These are phyloP conservation scores for Rosa hybrid DNA, from an alignment of 331 rosid species.

Conservation along the genomic window DNA sequence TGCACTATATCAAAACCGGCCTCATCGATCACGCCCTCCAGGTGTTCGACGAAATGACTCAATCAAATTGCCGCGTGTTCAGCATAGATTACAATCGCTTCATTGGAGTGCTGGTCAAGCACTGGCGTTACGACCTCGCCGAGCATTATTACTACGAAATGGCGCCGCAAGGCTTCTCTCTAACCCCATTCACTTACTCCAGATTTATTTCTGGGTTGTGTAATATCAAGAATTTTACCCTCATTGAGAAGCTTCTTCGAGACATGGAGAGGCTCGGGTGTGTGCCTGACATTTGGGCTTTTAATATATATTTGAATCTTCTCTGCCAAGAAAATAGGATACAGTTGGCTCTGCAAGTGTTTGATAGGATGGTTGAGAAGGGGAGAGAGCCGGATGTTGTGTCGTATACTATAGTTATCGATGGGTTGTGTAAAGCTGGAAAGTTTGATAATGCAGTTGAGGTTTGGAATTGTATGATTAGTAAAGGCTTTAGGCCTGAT, in stretches of 20 bases:
- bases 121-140: slow-evolving; percentile 72
- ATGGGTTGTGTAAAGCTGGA: slow-evolving; percentile 66
- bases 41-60: slow-evolving; percentile 84
- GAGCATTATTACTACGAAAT: slow-evolving; percentile 72
- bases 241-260: slow-evolving; percentile 55
- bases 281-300: slow-evolving; percentile 88
- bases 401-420: slow-evolving; percentile 61
- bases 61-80: slow-evolving; percentile 67
- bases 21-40: slow-evolving; percentile 72
- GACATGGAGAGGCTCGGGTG: slow-evolving; percentile 66
- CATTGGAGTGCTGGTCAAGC: slow-evolving; percentile 75
- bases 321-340: slow-evolving; percentile 53
- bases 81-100: slow-evolving; percentile 86
- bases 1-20: slow-evolving; percentile 61
- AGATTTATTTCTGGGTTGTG: slow-evolving; percentile 85
- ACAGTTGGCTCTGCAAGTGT: slow-evolving; percentile 52
- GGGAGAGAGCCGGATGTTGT: slow-evolving; percentile 78
- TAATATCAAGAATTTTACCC: slow-evolving; percentile 40
- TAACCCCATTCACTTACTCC: slow-evolving; percentile 80
- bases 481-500: slow-evolving; percentile 62
- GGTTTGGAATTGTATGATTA: slow-evolving; percentile 61
- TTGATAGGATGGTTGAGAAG: slow-evolving; percentile 46
- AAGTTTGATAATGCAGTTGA: slow-evolving; percentile 50
- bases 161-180: slow-evolving; percentile 72
- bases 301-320: slow-evolving; percentile 68